These are phyloP conservation scores for Curvularia verruculosa DNA, from an alignment of 2,329 filamentous ascomycete genomes.

Conservation along the genomic window DNA sequence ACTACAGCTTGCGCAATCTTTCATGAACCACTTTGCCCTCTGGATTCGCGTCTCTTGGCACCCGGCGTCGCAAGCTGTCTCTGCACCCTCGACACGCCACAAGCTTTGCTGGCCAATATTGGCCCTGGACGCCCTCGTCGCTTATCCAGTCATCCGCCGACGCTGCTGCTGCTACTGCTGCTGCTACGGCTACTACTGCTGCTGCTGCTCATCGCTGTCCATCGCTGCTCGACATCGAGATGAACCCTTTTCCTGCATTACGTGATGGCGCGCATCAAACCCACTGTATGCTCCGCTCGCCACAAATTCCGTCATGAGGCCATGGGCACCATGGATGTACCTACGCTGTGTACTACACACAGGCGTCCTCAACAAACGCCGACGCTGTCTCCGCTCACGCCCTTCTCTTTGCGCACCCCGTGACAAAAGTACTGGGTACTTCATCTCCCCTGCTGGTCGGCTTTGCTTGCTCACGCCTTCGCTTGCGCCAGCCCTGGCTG, in stretches of 20 bases:
- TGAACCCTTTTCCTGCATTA: conserved; percentile 10
- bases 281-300: background rate
- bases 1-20: conserved; percentile 24
- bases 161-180: background rate
- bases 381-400: conserved; percentile 1
- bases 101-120: conserved; percentile 16
- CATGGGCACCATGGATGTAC: too few relatives aligned
- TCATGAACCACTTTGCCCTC: conserved; percentile 16
- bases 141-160: background rate
- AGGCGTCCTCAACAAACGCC: conserved; percentile 1
- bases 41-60: conserved; percentile 10
- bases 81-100: conserved; percentile 4
- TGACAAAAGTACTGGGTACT: conserved; percentile 6
- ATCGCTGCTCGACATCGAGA: background rate
- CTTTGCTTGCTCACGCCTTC: conserved; percentile 4
- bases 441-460: conserved; percentile 11
- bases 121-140: background rate
- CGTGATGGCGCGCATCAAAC: conserved; percentile 5
- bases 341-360: too few relatives aligned
- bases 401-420: background rate
- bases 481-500: conserved; percentile 14
- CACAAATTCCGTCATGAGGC: background rate
- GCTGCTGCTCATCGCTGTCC: background rate
- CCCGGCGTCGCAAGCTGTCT: conserved; percentile 11
- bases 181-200: too few relatives aligned